A percentile compares a stretch with the other conserved stretches of the same genome.
These are phyloP conservation scores for Coemansia sp. DNA, from an alignment of 192 early-diverging fungal species.

Conservation along the genomic window DNA sequence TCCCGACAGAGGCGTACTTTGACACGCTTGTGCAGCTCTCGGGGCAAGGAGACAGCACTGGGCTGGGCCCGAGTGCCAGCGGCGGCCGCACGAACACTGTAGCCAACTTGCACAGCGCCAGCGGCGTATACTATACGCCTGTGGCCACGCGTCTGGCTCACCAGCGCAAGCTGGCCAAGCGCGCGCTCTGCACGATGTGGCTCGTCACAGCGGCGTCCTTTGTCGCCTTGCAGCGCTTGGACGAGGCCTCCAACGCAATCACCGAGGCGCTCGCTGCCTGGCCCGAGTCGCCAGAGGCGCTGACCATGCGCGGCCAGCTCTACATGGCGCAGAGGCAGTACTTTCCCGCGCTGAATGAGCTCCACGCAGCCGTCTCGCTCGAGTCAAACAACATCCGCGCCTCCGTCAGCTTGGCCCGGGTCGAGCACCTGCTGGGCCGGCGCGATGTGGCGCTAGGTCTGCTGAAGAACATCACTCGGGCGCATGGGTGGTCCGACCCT, in stretches of 20 bases:
- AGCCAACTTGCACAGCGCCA: neutral
- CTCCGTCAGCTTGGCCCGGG: conserved; percentile 44
- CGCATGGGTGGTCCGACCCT: conserved; percentile 56
- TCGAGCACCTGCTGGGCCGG: conserved; percentile 44
- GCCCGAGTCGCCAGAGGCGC: conserved; percentile 50
- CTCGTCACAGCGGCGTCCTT: conserved; percentile 41
- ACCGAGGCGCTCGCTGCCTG: conserved; percentile 48
- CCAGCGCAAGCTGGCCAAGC: conserved; percentile 33
- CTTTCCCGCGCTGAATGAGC: conserved; percentile 43
- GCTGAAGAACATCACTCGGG: conserved; percentile 52
- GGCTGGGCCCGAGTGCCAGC: neutral
- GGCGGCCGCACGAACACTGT: conserved; percentile 6
- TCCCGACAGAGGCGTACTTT: conserved; percentile 42
- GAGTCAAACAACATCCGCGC: conserved; percentile 48
- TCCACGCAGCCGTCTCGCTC: conserved; percentile 52
- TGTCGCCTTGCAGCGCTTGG: conserved; percentile 30
- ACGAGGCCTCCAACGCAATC: conserved; percentile 38
- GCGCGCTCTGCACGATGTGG: conserved; percentile 50
- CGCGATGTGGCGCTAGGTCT: conserved; percentile 53
- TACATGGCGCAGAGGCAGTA: conserved; percentile 23
- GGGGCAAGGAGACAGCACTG: conserved; percentile 4
- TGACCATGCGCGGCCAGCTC: conserved; percentile 52
- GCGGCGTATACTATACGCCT: conserved; percentile 42
- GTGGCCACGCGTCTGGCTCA: conserved; percentile 31
- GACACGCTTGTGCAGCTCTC: conserved; percentile 19